A percentile compares a stretch with the other conserved stretches of the same genome.
Conservation (phyloP, 2,329 filamentous ascomycete genomes). For the Colletotrichum euphorbiae region DNA sequence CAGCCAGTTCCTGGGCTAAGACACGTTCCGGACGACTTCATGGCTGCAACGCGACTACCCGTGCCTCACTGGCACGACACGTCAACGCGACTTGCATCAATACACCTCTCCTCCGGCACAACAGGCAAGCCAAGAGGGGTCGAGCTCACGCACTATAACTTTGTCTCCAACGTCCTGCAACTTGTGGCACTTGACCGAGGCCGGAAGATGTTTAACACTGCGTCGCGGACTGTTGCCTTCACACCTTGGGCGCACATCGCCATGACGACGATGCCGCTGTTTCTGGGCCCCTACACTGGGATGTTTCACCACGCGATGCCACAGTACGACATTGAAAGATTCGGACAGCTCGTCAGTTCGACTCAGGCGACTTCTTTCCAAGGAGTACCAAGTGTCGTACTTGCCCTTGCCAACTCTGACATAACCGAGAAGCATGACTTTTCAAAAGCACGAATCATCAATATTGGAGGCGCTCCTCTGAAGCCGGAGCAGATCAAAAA, state of each 20-base stretch:
- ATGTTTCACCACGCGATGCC: conserved; percentile 59
- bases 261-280: conserved; percentile 57
- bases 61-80: conserved; percentile 53
- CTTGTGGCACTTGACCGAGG: conserved; percentile 51
- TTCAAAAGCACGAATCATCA: conserved; percentile 50
- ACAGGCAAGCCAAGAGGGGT: conserved; percentile 94
- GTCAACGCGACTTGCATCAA: conserved; percentile 49
- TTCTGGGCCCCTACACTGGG: conserved; percentile 56
- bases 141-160: conserved; percentile 84
- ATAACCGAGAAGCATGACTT: conserved; percentile 52
- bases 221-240: conserved; percentile 52
- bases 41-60: conserved; percentile 45
- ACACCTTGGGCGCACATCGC: conserved; percentile 59
- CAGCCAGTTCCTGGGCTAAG: conserved; percentile 40
- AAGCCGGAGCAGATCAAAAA: conserved; percentile 49
- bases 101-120: conserved; percentile 70
- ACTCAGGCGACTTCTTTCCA: conserved; percentile 53
- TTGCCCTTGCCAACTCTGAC: conserved; percentile 52
- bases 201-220: conserved; percentile 48
- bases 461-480: conserved; percentile 51
- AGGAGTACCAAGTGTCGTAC: conserved; percentile 53
- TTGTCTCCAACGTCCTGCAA: conserved; percentile 74
- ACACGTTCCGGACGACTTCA: conserved; percentile 51
- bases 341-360: conserved; percentile 50
- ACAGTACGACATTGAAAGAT: conserved; percentile 50